phyloP scores from a whole-genome alignment of 768 basidiomycete species.

The Russula sp. region DNA sequence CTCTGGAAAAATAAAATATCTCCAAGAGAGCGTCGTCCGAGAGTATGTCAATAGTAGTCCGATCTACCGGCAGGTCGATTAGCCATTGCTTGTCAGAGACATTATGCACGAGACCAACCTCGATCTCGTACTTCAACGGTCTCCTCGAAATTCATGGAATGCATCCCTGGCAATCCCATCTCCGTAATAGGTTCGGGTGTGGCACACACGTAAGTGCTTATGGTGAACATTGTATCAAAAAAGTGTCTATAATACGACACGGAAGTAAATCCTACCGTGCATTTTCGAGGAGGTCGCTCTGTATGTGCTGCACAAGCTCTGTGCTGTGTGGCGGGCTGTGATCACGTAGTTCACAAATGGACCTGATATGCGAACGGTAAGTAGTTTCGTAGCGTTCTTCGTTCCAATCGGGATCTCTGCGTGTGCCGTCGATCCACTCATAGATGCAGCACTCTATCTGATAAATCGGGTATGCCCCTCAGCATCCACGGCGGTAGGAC shows the following conservation, averaged over 20 bases:
- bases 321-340: not conserved
- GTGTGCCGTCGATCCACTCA: conserved; percentile 4
- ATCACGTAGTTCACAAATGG: not conserved
- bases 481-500: not conserved
- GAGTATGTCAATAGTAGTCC: no score
- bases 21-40: no score
- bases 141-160: no score
- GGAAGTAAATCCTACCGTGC: not conserved
- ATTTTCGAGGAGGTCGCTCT: not conserved
- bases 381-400: not conserved
- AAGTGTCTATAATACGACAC: not conserved
- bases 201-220: not conserved
- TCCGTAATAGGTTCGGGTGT: not conserved
- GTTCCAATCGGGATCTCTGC: not conserved
- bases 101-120: no score
- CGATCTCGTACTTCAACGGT: no score
- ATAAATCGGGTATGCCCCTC: not conserved
- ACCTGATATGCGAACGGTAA: not conserved
- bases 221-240: not conserved
- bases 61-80: no score
- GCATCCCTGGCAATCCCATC: no score
- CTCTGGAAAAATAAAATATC: no score
- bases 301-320: not conserved
- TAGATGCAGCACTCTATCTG: conserved; percentile 8
- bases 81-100: no score